Conservation (phyloP, 164 flowering plant genomes). For the Saururus chinensis region DNA sequence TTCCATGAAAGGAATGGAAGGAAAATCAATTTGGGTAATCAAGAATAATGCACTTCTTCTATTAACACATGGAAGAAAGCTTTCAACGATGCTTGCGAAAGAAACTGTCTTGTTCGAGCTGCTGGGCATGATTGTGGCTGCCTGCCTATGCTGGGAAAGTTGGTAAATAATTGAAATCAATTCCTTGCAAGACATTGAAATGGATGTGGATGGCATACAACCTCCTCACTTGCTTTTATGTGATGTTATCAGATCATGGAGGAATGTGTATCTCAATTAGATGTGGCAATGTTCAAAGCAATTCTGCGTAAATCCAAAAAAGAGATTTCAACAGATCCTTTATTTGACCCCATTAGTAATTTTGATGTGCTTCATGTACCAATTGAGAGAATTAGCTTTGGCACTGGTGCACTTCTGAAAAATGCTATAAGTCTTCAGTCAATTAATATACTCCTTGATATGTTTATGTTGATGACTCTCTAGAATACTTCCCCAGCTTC, state of each 20-base stretch:
- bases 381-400: slow-evolving; percentile 85
- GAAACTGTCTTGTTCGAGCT: slow-evolving; percentile 82
- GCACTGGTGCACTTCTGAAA: slow-evolving; percentile 88
- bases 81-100: slow-evolving; percentile 81
- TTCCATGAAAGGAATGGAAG: too few species aligned
- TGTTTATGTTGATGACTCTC: too few species aligned
- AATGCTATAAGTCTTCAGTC: slow-evolving; percentile 53
- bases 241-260: slow-evolving; percentile 80
- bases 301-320: slow-evolving; percentile 84
- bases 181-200: too few species aligned
- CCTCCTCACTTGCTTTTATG: too few species aligned
- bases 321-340: slow-evolving; percentile 91
- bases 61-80: slow-evolving; percentile 81
- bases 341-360: slow-evolving; percentile 86
- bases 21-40: too few species aligned
- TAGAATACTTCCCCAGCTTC: too few species aligned
- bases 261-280: slow-evolving; percentile 73
- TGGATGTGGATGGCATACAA: too few species aligned
- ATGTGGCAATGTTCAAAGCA: slow-evolving; percentile 98
- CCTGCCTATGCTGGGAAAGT: too few species aligned
- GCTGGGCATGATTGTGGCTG: too few species aligned
- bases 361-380: slow-evolving; percentile 72
- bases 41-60: too few species aligned
- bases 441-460: too few species aligned
- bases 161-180: too few species aligned